phyloP scores from a whole-genome alignment of 331 rosid species.

The Stylosanthes scabra region DNA sequence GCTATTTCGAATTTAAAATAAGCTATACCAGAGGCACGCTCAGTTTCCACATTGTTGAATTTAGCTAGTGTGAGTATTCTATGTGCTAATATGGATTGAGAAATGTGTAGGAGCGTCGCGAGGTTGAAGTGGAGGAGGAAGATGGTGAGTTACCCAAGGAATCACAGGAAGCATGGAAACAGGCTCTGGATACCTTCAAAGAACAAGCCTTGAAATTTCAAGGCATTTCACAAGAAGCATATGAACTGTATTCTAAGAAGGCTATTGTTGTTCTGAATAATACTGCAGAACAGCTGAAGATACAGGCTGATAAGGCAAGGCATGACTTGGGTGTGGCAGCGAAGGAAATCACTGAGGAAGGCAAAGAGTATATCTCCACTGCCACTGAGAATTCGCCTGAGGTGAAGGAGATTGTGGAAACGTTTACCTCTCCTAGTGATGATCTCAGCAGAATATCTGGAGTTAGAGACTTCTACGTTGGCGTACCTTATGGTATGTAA shows the following conservation, averaged over 20 bases:
- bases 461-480: slow-evolving; percentile 80
- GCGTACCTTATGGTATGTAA: slow-evolving; percentile 91
- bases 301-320: slow-evolving; percentile 80
- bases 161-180: slow-evolving; percentile 83
- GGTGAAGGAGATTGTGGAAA: slow-evolving; percentile 79
- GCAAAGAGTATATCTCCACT: slow-evolving; percentile 67
- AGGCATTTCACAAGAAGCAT: slow-evolving; percentile 83
- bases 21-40: too few species aligned
- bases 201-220: slow-evolving; percentile 83
- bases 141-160: slow-evolving; percentile 46
- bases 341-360: slow-evolving; percentile 74
- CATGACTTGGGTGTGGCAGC: slow-evolving; percentile 70
- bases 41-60: not conserved
- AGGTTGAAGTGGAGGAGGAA: slow-evolving; percentile 64
- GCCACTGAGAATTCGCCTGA: slow-evolving; percentile 85
- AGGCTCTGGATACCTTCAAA: slow-evolving; percentile 73
- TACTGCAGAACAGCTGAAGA: slow-evolving; percentile 74
- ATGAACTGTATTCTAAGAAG: slow-evolving; percentile 79
- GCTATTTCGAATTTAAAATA: too few species aligned
- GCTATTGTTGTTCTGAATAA: slow-evolving; percentile 72
- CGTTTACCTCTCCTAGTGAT: slow-evolving; percentile 63
- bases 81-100: slow-evolving; percentile 16
- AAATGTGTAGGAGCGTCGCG: slow-evolving; percentile 54
- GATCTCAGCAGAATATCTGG: slow-evolving; percentile 66
- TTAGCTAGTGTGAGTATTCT: slow-evolving; percentile 5